These are phyloP conservation scores for Pseudonitzschia delicatissima DNA, from an alignment of 108 stramenopile genomes.

Conservation along the genomic window DNA sequence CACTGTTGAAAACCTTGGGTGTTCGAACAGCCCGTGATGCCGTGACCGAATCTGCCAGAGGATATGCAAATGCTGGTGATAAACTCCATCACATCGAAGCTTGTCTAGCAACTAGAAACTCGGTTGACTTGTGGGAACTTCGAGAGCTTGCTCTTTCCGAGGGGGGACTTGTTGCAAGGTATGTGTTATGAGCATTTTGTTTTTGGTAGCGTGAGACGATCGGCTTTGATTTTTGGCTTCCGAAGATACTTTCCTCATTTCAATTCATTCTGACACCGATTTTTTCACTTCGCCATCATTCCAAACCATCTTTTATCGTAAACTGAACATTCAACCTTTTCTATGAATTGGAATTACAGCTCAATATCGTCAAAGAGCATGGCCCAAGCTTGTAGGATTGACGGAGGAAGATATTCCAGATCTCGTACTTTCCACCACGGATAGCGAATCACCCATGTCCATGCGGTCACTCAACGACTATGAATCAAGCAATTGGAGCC, in stretches of 20 bases:
- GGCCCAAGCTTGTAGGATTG: slow-evolving; percentile 35
- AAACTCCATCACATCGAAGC: slow-evolving; percentile 25
- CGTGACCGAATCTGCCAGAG: not conserved
- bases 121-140: slow-evolving; percentile 47
- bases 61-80: not conserved
- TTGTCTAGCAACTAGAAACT: slow-evolving; percentile 20
- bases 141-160: slow-evolving; percentile 42
- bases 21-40: not conserved
- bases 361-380: slow-evolving; percentile 26
- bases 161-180: slow-evolving; percentile 40
- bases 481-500: not conserved
- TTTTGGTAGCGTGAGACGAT: not conserved
- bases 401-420: slow-evolving; percentile 9
- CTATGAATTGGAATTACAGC: not conserved
- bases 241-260: not conserved
- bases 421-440: not conserved
- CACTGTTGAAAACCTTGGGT: not conserved
- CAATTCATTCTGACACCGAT: not conserved
- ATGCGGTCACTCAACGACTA: not conserved
- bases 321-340: not conserved
- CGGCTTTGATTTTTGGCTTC: not conserved
- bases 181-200: not conserved
- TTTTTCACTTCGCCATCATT: not conserved
- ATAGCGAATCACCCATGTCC: not conserved
- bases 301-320: not conserved